Conservation (phyloP, 106 monocot species). For the Agapanthus africanus region DNA sequence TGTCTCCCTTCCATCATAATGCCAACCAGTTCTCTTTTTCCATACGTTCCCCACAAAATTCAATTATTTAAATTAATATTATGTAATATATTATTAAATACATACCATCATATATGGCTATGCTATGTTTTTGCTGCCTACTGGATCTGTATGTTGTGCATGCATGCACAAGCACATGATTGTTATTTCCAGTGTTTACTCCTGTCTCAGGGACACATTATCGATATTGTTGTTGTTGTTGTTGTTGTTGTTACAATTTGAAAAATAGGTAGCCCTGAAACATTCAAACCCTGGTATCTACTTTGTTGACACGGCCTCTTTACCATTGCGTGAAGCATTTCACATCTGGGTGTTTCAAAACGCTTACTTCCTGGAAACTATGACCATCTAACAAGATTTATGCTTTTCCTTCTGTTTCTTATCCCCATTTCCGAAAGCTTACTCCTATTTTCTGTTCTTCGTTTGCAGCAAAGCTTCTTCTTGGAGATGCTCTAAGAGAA, state of each 20-base stretch:
- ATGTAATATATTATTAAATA: background rate
- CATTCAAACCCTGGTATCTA: background rate
- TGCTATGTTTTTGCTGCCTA: background rate
- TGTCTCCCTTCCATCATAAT: background rate
- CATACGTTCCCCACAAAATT: background rate
- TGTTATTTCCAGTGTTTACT: too few species aligned
- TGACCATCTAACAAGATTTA: background rate
- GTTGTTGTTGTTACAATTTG: too few species aligned
- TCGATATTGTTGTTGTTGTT: too few species aligned
- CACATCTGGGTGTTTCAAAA: background rate
- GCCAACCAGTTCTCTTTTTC: background rate
- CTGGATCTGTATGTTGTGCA: background rate
- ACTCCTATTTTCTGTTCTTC: background rate
- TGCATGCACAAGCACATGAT: background rate
- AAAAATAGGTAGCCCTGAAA: background rate
- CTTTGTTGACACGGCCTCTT: background rate
- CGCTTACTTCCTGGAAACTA: too few species aligned
- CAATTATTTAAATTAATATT: background rate
- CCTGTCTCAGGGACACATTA: too few species aligned
- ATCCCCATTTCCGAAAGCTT: background rate
- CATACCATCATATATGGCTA: too few species aligned
- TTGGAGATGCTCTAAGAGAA: constrained; percentile 85
- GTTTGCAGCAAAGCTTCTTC: constrained; percentile 73
- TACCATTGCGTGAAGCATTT: background rate
- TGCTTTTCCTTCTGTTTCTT: background rate